phyloP scores from a whole-genome alignment of 2,329 filamentous ascomycete species.

The Leptoxyphium fumago region DNA sequence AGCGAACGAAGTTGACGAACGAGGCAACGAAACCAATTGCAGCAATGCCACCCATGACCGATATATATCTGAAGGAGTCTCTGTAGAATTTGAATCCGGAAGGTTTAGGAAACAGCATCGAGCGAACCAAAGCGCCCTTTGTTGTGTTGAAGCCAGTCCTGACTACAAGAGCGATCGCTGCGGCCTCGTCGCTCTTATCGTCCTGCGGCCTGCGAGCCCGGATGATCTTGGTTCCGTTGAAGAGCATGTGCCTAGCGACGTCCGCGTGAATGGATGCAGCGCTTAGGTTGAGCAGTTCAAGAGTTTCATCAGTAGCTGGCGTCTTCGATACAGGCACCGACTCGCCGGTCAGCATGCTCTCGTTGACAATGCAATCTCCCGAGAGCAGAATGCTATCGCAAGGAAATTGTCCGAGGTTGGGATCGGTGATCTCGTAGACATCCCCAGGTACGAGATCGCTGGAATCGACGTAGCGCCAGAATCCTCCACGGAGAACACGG shows the following conservation, averaged over 20 bases:
- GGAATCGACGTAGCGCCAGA: constrained; percentile 83
- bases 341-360: constrained; percentile 96
- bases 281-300: constrained; percentile 61
- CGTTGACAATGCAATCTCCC: constrained; percentile 95
- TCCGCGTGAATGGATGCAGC: constrained; percentile 72
- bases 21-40: constrained; percentile 78
- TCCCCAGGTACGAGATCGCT: constrained; percentile 87
- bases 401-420: constrained; percentile 72
- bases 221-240: constrained; percentile 90
- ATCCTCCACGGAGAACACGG: constrained; percentile 81
- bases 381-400: constrained; percentile 83
- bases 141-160: constrained; percentile 96
- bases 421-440: constrained; percentile 93
- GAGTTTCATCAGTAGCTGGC: constrained; percentile 64
- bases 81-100: constrained; percentile 98
- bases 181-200: constrained; percentile 71
- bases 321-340: constrained; percentile 92
- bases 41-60: constrained; percentile 84
- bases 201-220: constrained; percentile 79
- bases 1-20: constrained; percentile 79
- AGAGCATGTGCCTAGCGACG: constrained; percentile 77
- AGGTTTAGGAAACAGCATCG: constrained; percentile 97
- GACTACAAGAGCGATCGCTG: constrained; percentile 80
- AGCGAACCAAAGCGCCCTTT: constrained; percentile 86
- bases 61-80: constrained; percentile 94